Conservation (phyloP, 805 yeast genomes). For the Danielia oregonensis region DNA sequence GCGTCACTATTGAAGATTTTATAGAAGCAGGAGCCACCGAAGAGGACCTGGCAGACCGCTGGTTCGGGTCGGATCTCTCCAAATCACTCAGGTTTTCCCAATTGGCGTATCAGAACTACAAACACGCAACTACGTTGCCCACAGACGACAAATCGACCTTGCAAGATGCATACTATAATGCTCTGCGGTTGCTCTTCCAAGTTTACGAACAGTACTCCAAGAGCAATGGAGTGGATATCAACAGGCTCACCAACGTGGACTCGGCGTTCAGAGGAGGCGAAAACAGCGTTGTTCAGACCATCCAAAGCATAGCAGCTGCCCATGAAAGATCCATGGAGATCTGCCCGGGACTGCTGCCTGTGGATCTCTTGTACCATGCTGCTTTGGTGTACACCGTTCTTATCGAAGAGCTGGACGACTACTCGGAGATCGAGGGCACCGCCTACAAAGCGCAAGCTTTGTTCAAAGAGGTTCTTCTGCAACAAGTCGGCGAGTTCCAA, state of each 20-base stretch:
- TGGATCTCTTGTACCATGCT: conserved; percentile 45
- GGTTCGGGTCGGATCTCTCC: conserved; percentile 63
- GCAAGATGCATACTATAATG: conserved; percentile 54
- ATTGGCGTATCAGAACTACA: conserved; percentile 47
- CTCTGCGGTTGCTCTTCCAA: conserved; percentile 54
- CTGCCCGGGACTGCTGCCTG: conserved; percentile 9
- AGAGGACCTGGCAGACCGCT: conserved; percentile 75
- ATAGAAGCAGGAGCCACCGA: conserved; percentile 55
- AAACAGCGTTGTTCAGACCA: conserved; percentile 37
- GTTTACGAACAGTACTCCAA: conserved; percentile 51
- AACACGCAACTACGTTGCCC: conserved; percentile 26
- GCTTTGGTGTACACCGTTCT: conserved; percentile 46
- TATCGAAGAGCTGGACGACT: conserved; percentile 29
- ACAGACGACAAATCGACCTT: not conserved
- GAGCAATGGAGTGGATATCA: conserved; percentile 29
- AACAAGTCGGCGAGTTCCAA: conserved; percentile 26
- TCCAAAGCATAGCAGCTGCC: conserved; percentile 30
- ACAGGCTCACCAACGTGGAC: conserved; percentile 27
- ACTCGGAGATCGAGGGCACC: conserved; percentile 14
- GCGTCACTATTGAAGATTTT: conserved; percentile 51
- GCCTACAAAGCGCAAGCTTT: conserved; percentile 17
- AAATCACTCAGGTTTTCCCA: conserved; percentile 66
- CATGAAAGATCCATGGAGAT: conserved; percentile 37
- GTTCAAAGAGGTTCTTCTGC: conserved; percentile 22
- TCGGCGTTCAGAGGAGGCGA: conserved; percentile 27